These are phyloP conservation scores for Mucor indicus DNA, from an alignment of 371 early-diverging fungal species.

Conservation along the genomic window DNA sequence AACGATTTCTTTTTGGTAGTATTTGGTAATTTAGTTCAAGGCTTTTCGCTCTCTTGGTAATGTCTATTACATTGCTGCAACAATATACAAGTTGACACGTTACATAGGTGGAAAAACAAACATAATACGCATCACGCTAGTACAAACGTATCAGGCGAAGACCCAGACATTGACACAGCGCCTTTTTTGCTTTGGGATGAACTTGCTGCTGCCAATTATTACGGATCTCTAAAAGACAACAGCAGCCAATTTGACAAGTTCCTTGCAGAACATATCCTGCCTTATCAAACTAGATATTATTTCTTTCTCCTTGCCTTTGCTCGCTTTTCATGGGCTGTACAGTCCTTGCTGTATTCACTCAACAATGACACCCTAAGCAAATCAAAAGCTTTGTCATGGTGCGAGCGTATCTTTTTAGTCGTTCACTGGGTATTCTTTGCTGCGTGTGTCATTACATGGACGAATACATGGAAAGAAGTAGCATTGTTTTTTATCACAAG, in stretches of 20 bases:
- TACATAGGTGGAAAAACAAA: conserved; percentile 78
- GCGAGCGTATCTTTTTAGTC: conserved; percentile 57
- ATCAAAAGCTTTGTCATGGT: conserved; percentile 35
- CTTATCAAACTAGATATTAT: conserved; percentile 70
- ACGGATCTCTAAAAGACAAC: conserved; percentile 49
- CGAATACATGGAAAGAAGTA: conserved; percentile 44
- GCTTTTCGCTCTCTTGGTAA: conserved; percentile 66
- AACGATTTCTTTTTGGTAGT: conserved; percentile 68
- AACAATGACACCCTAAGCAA: conserved; percentile 44
- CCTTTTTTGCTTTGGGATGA: conserved; percentile 82
- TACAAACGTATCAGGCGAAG: conserved; percentile 76
- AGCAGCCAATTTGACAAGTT: conserved; percentile 48
- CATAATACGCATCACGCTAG: conserved; percentile 85
- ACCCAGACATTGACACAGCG: conserved; percentile 87
- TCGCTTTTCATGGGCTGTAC: conserved; percentile 71
- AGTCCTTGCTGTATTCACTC: conserved; percentile 58
- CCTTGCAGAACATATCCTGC: conserved; percentile 54
- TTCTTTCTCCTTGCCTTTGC: conserved; percentile 79
- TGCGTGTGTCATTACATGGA: conserved; percentile 48
- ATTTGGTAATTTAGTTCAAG: conserved; percentile 75
- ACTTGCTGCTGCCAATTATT: conserved; percentile 69
- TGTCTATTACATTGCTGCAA: conserved; percentile 7
- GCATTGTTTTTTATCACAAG: conserved; percentile 66
- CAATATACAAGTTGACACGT: neutral
- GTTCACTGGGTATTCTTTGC: conserved; percentile 73